Percentiles rank a stretch among this genome's conserved stretches.
phyloP scores from a whole-genome alignment of 768 basidiomycete genomes.

The Tylopilus sp. region DNA sequence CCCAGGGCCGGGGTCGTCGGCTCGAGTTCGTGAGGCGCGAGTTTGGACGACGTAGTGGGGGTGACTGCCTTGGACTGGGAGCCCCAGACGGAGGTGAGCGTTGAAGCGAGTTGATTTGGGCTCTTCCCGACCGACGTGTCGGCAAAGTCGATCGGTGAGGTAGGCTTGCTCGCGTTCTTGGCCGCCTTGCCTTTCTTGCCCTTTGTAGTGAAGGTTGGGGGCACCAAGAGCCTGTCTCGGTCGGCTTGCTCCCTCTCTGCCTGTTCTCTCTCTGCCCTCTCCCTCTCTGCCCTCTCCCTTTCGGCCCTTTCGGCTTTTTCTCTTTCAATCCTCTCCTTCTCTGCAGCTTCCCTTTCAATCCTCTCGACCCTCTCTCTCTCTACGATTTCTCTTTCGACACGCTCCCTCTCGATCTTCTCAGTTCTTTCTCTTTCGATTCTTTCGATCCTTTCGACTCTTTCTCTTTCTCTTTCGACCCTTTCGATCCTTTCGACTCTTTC shows the following conservation, averaged over 20 bases:
- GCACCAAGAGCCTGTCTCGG: constrained; percentile 8
- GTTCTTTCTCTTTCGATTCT: constrained; percentile 1
- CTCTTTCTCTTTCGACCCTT: constrained; percentile 9
- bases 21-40: constrained; percentile 5
- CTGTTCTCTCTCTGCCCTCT: constrained; percentile 2
- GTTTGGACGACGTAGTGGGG: constrained; percentile 22
- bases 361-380: constrained; percentile 1
- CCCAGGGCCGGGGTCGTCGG: constrained; percentile 9
- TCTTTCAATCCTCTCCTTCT: constrained; percentile 1
- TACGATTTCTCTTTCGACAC: neutral
- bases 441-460: neutral
- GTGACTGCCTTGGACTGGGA: constrained; percentile 27
- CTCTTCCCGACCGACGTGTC: constrained; percentile 38
- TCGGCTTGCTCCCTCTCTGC: constrained; percentile 13
- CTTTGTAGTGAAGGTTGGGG: constrained; percentile 8
- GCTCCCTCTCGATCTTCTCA: constrained; percentile 1
- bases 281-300: constrained; percentile 5
- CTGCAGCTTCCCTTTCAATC: neutral
- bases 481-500: neutral
- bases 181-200: constrained; percentile 15
- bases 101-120: constrained; percentile 38
- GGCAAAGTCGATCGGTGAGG: constrained; percentile 32
- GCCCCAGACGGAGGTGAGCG: constrained; percentile 51
- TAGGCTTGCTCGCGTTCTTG: constrained; percentile 24
- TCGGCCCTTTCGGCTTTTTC: constrained; percentile 2